Base-by-base conservation (phyloP, 116 monocot genomes). In the Thalassia testudinum region DNA sequence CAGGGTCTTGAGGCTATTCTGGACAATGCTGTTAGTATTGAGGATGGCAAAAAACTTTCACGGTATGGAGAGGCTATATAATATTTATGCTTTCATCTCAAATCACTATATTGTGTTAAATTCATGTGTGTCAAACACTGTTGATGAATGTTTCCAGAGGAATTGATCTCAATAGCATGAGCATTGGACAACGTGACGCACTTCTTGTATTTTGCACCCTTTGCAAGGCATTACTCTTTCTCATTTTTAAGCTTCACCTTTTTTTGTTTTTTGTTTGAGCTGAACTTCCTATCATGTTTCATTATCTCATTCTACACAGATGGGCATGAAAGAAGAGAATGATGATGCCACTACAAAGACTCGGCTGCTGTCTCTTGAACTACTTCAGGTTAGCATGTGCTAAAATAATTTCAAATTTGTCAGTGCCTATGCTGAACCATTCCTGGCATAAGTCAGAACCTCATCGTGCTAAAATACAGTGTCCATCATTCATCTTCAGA, bases 1-100 rank as follows among this genome's bases (percentile, higher is more conserved):
- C 62, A 99, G 97, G 90, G 89, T 24, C 52, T 99, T 49, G 90
- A 97, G 65, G 97, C 97, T 59, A 85, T 90, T 50, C 97, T 99
- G 42, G 90, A 99, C 63, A 89, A 89, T 59, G 97, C 79, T 69
- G 77, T 99, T 50, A 79, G 77, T 59, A 66, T 78, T 69, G 97
- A 86, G 52, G 67, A 90, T 78, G 90, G 85, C 14, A 70, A 75
- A 38, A 85, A 82, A 67, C 43, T 83, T 15, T 61, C 73, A 72
- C 52, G 86, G 90, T 99, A 72, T 40, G n/a, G 30, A 12, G 21
- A 21, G 37, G 21, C 21, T 37, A 7, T 21, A 30, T 2, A n/a
- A n/a, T n/a, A 5, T 30, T 56, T 34, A 50, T 22, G 30, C 30
- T 34, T 5, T 34, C 3, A n/a, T n/a, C n/a, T 34, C 10, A 5